Evolutionary conservation across 169 alveolate species (phyloP), one percentile per base, ranked within the genome.

Genomic region (Plasmodium yoelii): DNA sequence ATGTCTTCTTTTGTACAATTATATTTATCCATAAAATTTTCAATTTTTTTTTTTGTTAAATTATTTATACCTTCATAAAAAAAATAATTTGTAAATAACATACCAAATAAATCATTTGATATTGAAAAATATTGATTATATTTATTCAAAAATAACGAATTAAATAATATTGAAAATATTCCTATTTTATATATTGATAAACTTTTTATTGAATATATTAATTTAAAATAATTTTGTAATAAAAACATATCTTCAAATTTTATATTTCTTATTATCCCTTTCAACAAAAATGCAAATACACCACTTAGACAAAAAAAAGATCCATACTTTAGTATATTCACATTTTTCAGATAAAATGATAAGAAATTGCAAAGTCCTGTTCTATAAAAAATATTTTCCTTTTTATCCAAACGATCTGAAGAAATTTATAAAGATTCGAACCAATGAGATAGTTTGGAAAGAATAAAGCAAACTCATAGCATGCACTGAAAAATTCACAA

Each of bases 321-420:
- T 5, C 44, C 26, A 60, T 86, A 63, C 59, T 73, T 73, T 69
- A 73, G 15, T 0, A 57, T 13, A 61, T 63, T 56, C 18, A 71
- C 80, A 67, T 86, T 63, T 73, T 69, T 73, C 7, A 86, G 49
- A 51, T 73, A 86, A 47, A 86, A 73, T 39, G 87, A 72, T 64
- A 74, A 34, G 19, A 69, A 93, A 67, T 87, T 91, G 91, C 88
- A 87, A 53, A 72, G 22, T 22, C 89, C 34, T 26, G 55, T 86
- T 55, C 53, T 86, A 7, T 73, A 68, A 64, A 93, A 72, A 28
- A 87, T 53, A 49, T 92, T 91, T 74, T 61, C 87, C 55, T 90
- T 93, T 9, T 82, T 86, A 15, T 69, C 47, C 57, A 92, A 92
- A 12, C 75, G 67, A 28, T 93, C 93, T 87, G 92, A 86, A 34